Percentiles rank a stretch among this genome's conserved stretches.
Evolutionary conservation across 495 filamentous ascomycete species (phyloP).

Genomic region (Margaritispora aquatica): DNA sequence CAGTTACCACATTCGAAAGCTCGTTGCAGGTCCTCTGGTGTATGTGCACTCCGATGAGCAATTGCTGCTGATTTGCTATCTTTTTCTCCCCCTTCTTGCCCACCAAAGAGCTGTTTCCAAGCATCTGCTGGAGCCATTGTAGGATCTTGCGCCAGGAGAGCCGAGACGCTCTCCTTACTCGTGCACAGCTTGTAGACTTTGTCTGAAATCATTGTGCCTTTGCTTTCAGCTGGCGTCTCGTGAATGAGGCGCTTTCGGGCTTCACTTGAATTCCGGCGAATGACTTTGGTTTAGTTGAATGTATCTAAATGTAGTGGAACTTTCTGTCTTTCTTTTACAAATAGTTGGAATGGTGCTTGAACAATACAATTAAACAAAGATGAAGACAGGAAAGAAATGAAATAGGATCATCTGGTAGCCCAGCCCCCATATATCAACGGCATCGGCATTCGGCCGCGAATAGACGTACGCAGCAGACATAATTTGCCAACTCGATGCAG

Average conservation of each 20-base stretch:
- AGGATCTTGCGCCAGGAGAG: constrained; percentile 48
- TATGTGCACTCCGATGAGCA: constrained; percentile 23
- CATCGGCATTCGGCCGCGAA: background rate
- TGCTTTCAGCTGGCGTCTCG: background rate
- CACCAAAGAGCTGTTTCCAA: constrained; percentile 48
- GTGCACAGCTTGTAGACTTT: constrained; percentile 46
- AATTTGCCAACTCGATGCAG: too few relatives aligned
- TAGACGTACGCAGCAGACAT: background rate
- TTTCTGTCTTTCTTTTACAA: constrained; percentile 3
- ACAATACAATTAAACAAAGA: constrained; percentile 1
- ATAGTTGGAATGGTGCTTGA: constrained; percentile 1
- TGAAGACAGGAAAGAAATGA: background rate
- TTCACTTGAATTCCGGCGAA: too few relatives aligned
- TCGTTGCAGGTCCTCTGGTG: constrained; percentile 39
- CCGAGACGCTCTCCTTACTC: constrained; percentile 45
- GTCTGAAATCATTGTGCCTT: constrained; percentile 32
- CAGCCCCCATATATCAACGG: background rate
- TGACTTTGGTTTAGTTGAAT: too few relatives aligned
- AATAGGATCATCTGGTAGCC: background rate
- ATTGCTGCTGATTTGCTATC: constrained; percentile 18
- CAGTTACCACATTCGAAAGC: constrained; percentile 60
- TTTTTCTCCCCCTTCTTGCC: constrained; percentile 16
- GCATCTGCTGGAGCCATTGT: constrained; percentile 42
- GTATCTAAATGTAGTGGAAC: too few relatives aligned
- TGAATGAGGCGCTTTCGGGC: too few relatives aligned